Percentiles rank a stretch among this genome's conserved stretches.
Conservation (phyloP, 225 moss, liverwort and hornwort genomes). For the Sphagnum tenellum region DNA sequence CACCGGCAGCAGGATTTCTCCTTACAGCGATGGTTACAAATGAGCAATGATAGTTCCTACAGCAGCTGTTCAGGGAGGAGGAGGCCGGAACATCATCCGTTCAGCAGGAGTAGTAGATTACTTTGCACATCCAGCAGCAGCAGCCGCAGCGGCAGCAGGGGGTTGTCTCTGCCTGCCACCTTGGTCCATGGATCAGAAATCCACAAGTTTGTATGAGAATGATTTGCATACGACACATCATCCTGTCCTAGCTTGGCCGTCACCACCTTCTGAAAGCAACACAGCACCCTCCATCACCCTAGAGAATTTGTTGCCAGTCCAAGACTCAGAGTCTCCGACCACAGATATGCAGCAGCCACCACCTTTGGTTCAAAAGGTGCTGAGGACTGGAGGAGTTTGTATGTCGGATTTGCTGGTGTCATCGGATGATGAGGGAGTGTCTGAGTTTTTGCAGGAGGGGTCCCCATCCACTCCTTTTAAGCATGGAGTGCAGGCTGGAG, state of each 20-base stretch:
- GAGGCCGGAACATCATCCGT: constrained; percentile 3
- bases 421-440: constrained; percentile 65
- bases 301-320: constrained; percentile 37
- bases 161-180: constrained; percentile 34
- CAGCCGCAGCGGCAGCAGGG: constrained; percentile 20
- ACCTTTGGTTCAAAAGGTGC: constrained; percentile 25
- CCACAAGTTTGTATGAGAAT: constrained; percentile 45
- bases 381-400: constrained; percentile 32
- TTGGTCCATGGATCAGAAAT: constrained; percentile 51
- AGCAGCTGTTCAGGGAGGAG: constrained; percentile 24
- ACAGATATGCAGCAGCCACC: constrained; percentile 27
- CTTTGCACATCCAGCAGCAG: background rate
- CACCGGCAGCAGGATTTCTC: too few relatives aligned
- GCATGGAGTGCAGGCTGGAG: constrained; percentile 35
- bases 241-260: constrained; percentile 27
- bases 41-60: constrained; percentile 24
- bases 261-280: constrained; percentile 43
- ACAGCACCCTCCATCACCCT: constrained; percentile 40
- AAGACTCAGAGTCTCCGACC: constrained; percentile 32
- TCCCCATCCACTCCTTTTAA: constrained; percentile 41
- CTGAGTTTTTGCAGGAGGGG: constrained; percentile 52
- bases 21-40: constrained; percentile 2
- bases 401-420: constrained; percentile 32
- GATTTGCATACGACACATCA: constrained; percentile 40
- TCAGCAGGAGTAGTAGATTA: constrained; percentile 10